These are phyloP conservation scores for Saccharomycopsis phalli DNA, from an alignment of 1,139 yeast species.

Conservation along the genomic window DNA sequence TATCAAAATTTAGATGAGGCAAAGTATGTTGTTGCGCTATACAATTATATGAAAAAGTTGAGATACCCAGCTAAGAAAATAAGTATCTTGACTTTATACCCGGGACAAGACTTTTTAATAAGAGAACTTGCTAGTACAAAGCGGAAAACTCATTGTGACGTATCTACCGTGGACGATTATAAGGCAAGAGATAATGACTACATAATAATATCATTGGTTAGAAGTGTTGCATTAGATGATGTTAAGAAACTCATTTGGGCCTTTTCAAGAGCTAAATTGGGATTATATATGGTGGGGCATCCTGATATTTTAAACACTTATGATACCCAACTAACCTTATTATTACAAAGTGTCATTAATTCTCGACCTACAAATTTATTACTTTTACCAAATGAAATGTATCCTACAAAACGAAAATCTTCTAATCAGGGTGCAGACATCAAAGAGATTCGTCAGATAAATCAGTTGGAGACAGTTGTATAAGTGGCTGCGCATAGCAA, in stretches of 20 bases:
- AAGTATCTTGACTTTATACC: constrained; percentile 35
- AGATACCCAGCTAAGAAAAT: constrained; percentile 37
- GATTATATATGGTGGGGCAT: constrained; percentile 30
- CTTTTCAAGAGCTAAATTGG: constrained; percentile 28
- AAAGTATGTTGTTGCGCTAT: constrained; percentile 40
- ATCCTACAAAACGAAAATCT: no score
- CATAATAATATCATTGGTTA: constrained; percentile 28
- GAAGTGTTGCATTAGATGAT: no score
- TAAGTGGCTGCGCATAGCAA: no score
- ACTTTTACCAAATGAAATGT: no score
- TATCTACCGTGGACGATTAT: constrained; percentile 26
- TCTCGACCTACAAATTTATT: no score
- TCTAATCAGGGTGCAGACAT: no score
- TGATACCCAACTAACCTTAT: no score
- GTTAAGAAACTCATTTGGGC: no score
- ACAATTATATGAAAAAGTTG: constrained; percentile 37
- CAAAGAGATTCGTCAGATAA: no score
- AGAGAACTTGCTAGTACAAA: constrained; percentile 24
- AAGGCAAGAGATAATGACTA: constrained; percentile 27
- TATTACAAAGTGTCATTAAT: no score
- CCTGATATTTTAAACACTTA: no score
- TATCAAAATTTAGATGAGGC: constrained; percentile 49
- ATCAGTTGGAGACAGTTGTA: no score
- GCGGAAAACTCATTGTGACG: constrained; percentile 25
- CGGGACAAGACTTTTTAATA: constrained; percentile 31